Evolutionary conservation across 495 filamentous ascomycete genomes (phyloP), one percentile per base, ranked within the genome.

Genomic region (Penicillium cinerascens): DNA sequence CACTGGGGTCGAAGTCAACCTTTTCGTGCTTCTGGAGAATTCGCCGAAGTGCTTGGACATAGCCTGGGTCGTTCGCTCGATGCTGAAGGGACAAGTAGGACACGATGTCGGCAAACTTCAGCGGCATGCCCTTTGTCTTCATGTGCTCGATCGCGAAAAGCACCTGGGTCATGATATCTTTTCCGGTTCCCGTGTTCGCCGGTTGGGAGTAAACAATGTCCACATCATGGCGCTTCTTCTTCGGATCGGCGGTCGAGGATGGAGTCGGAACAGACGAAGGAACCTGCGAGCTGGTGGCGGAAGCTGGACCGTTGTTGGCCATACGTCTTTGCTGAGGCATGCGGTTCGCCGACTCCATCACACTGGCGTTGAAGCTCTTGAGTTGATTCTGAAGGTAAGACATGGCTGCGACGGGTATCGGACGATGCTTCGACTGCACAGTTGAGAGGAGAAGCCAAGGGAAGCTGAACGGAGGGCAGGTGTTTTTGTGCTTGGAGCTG

Each of bases 141-240:
- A 98, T 86, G 65, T 88, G 87, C 9, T 88, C 80, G 66, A 96
- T 84, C 6, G 88, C 87, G 67, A 89, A 93, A 49, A 83, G 76
- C 49, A 97, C 82, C 58, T 95, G 86, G 8, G 89, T 92, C 78
- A 89, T 85, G 65, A 92, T 83, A 65, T 89, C 84, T 43, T 79
- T 78, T 54, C 89, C 91, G 25, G 81, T 86, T 52, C 88, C 88
- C 3, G 88, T 91, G 58, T 85, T 79, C 39, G 79, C 77, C 13
- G 91, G 88, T 67, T 92, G 89, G 10, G 88, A 91, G 68, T 85
- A 91, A 55, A 87, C 82, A 47, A 83, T 75, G 27, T 79, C 71
- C 45, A 72, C 68, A 54, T 80, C 74, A 36, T 78, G 78, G 36
- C 82, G 75, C 69, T 86, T 87, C 52, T 79, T 79, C 63, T 82